Evolutionary conservation across 257 asterid species (phyloP).

Genomic region (Salvia hispanica): DNA sequence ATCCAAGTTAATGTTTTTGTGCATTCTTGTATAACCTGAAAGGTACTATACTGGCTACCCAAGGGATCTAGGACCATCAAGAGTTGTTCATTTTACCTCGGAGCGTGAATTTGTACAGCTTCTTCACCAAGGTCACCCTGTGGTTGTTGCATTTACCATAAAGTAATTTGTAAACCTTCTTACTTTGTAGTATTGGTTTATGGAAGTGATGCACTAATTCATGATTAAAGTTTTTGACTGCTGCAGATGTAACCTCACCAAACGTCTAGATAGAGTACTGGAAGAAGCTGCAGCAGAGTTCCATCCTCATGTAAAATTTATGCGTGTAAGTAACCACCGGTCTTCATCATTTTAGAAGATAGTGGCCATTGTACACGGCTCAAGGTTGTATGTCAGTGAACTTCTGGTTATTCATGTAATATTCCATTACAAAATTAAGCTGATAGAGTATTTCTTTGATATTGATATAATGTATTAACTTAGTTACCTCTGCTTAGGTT

Average conservation of each 20-base stretch:
- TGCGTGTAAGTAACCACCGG: conserved; percentile 66
- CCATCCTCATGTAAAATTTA: conserved; percentile 78
- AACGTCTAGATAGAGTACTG: conserved; percentile 78
- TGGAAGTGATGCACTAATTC: conserved; percentile 4
- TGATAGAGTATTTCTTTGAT: neutral
- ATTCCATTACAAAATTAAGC: conserved; percentile 3
- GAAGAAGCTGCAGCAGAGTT: conserved; percentile 96
- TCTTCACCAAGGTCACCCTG: conserved; percentile 89
- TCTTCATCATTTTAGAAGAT: conserved; percentile 11
- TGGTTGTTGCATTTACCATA: conserved; percentile 92
- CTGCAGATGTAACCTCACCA: conserved; percentile 81
- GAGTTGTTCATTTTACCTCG: conserved; percentile 76
- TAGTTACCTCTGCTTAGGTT: conserved; percentile 49
- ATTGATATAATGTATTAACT: neutral
- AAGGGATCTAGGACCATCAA: conserved; percentile 91
- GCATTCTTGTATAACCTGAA: conserved; percentile 26
- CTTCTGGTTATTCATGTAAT: conserved; percentile 1
- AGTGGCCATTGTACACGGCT: neutral
- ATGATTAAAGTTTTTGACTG: conserved; percentile 7
- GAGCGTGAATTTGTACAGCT: conserved; percentile 95
- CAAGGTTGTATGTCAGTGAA: neutral
- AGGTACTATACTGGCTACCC: conserved; percentile 93
- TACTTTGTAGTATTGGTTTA: conserved; percentile 8
- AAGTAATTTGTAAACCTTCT: conserved; percentile 49
- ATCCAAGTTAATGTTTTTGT: neutral